Evolutionary conservation across 2,329 filamentous ascomycete species (phyloP).

Genomic region (Alternaria burnsii): DNA sequence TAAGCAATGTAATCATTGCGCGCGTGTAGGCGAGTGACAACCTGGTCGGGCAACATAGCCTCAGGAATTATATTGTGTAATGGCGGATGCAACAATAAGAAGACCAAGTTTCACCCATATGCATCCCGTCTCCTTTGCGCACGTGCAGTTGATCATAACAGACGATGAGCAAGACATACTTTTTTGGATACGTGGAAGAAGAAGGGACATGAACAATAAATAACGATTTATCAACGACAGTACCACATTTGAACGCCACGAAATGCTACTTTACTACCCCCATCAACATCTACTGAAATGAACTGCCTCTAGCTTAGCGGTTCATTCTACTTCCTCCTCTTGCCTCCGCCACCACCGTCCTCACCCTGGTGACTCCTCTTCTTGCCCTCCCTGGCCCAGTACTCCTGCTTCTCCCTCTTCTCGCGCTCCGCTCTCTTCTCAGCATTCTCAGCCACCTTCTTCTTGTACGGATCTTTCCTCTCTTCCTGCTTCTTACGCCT

Average conservation of each 20-base stretch:
- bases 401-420: constrained; percentile 91
- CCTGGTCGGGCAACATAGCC: background rate
- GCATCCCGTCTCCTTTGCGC: background rate
- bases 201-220: background rate
- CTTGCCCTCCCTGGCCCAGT: constrained; percentile 89
- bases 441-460: constrained; percentile 80
- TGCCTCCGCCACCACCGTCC: constrained; percentile 52
- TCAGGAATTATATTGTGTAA: constrained; percentile 6
- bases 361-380: constrained; percentile 66
- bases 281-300: background rate
- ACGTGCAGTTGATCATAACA: background rate
- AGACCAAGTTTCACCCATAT: background rate
- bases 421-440: constrained; percentile 89
- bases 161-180: background rate
- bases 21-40: background rate
- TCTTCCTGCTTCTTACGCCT: constrained; percentile 86
- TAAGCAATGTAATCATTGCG: background rate
- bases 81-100: constrained; percentile 2
- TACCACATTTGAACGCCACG: background rate
- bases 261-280: background rate
- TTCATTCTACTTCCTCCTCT: constrained; percentile 36
- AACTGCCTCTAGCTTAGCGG: background rate
- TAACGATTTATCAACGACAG: background rate
- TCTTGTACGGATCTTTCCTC: constrained; percentile 78
- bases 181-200: background rate